Evolutionary conservation across 108 stramenopile species (phyloP).

Genomic region (Chaetoceros tenuissimus): DNA sequence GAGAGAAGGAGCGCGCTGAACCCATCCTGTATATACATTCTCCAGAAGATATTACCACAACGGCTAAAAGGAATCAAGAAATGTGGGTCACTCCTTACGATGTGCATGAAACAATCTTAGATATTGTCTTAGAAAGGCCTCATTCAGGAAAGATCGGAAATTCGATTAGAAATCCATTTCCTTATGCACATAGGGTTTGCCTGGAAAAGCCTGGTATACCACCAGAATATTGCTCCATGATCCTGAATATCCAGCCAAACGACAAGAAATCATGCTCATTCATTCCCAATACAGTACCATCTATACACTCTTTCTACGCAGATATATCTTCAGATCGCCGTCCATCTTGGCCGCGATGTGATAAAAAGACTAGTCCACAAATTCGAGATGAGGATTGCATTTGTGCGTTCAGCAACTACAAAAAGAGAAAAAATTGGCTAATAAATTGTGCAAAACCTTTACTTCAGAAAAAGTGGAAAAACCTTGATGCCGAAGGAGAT

Average conservation of each 20-base stretch:
- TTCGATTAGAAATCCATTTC: background rate
- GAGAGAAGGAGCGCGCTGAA: constrained; percentile 23
- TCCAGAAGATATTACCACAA: constrained; percentile 7
- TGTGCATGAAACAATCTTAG: constrained; percentile 30
- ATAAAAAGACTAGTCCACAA: too few species aligned
- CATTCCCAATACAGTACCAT: constrained; percentile 24
- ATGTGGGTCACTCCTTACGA: constrained; percentile 37
- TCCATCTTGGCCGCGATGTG: too few species aligned
- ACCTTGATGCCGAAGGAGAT: too few species aligned
- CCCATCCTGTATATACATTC: constrained; percentile 28
- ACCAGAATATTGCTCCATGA: constrained; percentile 6
- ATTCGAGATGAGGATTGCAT: too few species aligned
- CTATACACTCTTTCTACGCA: constrained; percentile 44
- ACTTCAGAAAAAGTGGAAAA: too few species aligned
- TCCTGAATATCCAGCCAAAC: background rate
- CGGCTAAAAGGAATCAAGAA: constrained; percentile 9
- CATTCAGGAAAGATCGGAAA: background rate
- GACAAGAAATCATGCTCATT: background rate
- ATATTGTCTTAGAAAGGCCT: constrained; percentile 3
- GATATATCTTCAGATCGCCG: constrained; percentile 34
- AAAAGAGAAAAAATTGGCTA: too few species aligned
- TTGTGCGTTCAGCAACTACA: too few species aligned
- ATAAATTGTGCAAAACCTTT: too few species aligned
- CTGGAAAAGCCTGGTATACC: constrained; percentile 4
- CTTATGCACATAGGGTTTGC: constrained; percentile 1